Evolutionary conservation across 1,284 basidiomycete species (phyloP), one percentile per base, ranked within the genome.

Genomic region (Wolfiporia cocos): DNA sequence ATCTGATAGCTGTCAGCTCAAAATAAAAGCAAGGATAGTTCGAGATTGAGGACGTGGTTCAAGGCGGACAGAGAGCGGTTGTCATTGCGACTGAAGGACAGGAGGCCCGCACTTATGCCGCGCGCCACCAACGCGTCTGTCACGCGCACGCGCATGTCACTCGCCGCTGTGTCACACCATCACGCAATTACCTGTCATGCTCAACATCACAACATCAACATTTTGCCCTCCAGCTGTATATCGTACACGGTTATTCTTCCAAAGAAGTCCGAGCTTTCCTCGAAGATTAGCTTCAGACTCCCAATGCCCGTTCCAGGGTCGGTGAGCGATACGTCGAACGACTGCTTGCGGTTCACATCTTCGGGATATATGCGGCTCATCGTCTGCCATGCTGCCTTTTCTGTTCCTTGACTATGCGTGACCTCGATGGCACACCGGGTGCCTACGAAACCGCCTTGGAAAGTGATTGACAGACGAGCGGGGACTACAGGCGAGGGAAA

Each of bases 361-460:
- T 86, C 81, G 1, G 86, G 85, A 54, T 78, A 87, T 50, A 88
- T 66, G 15, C 69, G 64, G 2, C 70, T 69, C 44, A 77, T 57
- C 4, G 58, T 52, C 41, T 58, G 57, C 81, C 83, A 85, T 39
- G 42, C 46, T 18, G 45, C 45, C 23, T 46, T 49, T 10, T 53
- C 55, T 1, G 51, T 61, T 26, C 57, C 49, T 14, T 41, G 42
- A 31, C 53, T 49, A 30, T 56, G 44, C 28, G 62, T 57, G 31
- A 70, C 56, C 24, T 75, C 65, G 5, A 89, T 52, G 2, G 64
- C 54, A 54, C 84, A 87, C 34, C 70, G 63, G 11, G 71, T 81
- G 7, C 84, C 86, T 0, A 82, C 87, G 57, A 90, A 90, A 2
- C 87, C 87, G 14, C 86, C 87, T 68, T 90, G 86, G 55, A 90